A percentile compares a stretch with the other conserved stretches of the same genome.
Conservation (phyloP, 495 filamentous ascomycete genomes). For the Chaetomium tenue region DNA sequence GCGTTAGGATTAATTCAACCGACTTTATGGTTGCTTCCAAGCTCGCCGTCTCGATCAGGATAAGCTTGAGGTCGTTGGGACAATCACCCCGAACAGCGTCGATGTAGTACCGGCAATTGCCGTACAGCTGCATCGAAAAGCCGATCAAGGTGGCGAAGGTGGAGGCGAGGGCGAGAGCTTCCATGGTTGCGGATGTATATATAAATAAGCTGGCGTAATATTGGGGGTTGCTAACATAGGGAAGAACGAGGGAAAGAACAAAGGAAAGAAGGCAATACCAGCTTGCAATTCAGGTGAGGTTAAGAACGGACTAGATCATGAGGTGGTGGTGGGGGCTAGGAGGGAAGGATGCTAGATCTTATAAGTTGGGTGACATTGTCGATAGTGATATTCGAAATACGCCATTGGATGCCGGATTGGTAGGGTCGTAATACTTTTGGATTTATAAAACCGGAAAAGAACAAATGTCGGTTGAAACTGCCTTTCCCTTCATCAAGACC, state of each 20-base stretch:
- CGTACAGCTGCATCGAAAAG: slow-evolving; percentile 3
- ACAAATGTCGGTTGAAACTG: too few relatives aligned
- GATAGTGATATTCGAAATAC: background rate
- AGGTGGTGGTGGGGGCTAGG: background rate
- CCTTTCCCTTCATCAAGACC: too few relatives aligned
- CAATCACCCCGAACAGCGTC: background rate
- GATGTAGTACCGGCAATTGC: slow-evolving; percentile 6
- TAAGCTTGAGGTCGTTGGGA: background rate
- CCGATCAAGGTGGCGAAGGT: slow-evolving; percentile 10
- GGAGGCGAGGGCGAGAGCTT: slow-evolving; percentile 5
- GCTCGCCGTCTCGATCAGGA: slow-evolving; percentile 13
- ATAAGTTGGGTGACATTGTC: background rate
- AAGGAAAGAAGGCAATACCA: background rate
- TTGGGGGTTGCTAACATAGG: background rate
- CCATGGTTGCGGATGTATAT: slow-evolving; percentile 4
- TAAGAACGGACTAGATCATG: background rate
- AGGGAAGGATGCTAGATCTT: background rate
- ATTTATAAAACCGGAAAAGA: too few relatives aligned
- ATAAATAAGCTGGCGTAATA: background rate
- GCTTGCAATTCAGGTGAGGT: background rate
- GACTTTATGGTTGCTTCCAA: slow-evolving; percentile 5
- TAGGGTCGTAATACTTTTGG: too few relatives aligned
- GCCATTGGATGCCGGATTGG: too few relatives aligned
- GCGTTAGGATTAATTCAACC: background rate
- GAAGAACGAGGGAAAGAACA: background rate